Base-by-base conservation (phyloP, 148 eudicot species). In the Nepenthes gracilis region DNA sequence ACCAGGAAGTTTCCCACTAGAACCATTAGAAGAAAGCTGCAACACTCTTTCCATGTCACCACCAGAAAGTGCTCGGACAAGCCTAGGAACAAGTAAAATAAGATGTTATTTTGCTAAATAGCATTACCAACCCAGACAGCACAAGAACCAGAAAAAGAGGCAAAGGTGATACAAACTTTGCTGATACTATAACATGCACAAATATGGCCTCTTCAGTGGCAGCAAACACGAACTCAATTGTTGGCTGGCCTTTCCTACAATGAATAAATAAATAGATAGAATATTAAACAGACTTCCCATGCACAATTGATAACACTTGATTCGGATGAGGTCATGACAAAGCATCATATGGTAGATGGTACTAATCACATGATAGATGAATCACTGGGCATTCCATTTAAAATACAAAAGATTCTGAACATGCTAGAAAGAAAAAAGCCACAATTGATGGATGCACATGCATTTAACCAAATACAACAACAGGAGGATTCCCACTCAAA, bases 221-320 rank as follows among this genome's bases (percentile, higher is more conserved):
- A 58, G 96, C 78, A 78, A 92, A 92, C 60, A 92, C 74, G 61
- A 88, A 88, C 77, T 88, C 96, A 69, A 83, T 74, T 62, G 88
- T 81, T 40, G 83, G 93, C 60, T 83, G 96, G 57, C 97, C 97
- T 78, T 77, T 87, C 97, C 97, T 92, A 74, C 75, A 83, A 66
- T 50, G 63, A 53, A 64, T 5, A 57, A 72, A 65, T 40, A 59
- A 12, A 64, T 40, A 47, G 6, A 32, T 37, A 12, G 23, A 50
- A 9, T 47, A 69, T 7, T 23, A 54, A 34, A 34, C 11, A 12
- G 34, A 43, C 37, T 14, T 11, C 35, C 54, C 63, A 37, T 38
- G 11, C 2, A 49, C 15, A 40, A 35, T 15, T 15, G 6, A 55
- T 35, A 32, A 55, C 33, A 32, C 2, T 2, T 23, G 7, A 9